These are phyloP conservation scores for Solanum lycopersicoides DNA, from an alignment of 257 asterid species.

Conservation along the genomic window DNA sequence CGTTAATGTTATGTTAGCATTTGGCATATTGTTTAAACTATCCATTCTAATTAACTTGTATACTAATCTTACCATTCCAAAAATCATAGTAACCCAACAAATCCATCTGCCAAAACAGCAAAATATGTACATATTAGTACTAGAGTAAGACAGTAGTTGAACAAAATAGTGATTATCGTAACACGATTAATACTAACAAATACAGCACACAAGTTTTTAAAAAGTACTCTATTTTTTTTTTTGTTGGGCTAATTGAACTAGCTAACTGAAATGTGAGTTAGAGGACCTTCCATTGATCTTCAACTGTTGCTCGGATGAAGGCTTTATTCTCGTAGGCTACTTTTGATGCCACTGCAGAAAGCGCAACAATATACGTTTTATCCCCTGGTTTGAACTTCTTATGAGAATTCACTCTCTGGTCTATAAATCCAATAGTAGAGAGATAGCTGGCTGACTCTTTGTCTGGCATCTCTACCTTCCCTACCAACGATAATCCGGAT, in stretches of 20 bases:
- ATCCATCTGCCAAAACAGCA: slow-evolving; percentile 30
- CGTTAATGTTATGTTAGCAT: background rate
- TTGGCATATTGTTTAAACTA: background rate
- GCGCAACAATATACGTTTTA: slow-evolving; percentile 25
- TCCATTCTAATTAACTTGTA: background rate
- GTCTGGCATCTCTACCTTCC: slow-evolving; percentile 32
- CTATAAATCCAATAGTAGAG: slow-evolving; percentile 42
- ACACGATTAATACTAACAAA: background rate
- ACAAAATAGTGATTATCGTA: background rate
- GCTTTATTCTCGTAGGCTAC: slow-evolving; percentile 52
- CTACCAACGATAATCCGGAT: slow-evolving; percentile 3
- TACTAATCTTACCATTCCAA: slow-evolving; percentile 22
- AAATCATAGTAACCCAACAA: slow-evolving; percentile 23
- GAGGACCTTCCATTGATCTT: slow-evolving; percentile 50
- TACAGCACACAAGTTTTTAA: no score
- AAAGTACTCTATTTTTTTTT: background rate
- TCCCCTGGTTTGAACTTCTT: slow-evolving; percentile 29
- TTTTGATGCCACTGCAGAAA: slow-evolving; percentile 61
- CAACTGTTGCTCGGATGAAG: slow-evolving; percentile 26
- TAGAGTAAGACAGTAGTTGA: background rate
- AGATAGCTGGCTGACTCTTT: slow-evolving; percentile 12
- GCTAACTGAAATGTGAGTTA: background rate
- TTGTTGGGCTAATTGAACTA: background rate
- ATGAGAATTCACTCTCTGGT: slow-evolving; percentile 45
- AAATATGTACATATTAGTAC: background rate